Evolutionary conservation across 495 filamentous ascomycete species (phyloP).

Genomic region (Annulohypoxylon nitens): DNA sequence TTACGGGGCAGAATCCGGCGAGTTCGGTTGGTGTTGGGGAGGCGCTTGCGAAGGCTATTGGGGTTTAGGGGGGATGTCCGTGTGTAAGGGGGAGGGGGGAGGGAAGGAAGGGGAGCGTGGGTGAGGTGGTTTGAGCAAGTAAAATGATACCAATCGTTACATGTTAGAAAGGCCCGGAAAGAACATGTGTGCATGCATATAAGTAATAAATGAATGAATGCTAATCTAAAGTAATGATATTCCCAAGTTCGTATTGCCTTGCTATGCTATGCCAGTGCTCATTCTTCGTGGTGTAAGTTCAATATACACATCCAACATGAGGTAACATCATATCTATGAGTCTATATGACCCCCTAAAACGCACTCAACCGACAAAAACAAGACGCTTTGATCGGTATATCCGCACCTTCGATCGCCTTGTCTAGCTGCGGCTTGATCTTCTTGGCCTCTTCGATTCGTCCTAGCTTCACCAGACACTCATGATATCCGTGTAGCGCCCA

Average conservation of each 20-base stretch:
- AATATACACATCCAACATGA: neutral
- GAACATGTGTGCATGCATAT: neutral
- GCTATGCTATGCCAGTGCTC: constrained; percentile 6
- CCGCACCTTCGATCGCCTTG: constrained; percentile 65
- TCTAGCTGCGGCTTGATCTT: constrained; percentile 63
- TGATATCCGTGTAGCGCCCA: constrained; percentile 76
- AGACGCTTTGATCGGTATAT: constrained; percentile 70
- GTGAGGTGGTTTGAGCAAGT: neutral
- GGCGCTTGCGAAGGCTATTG: constrained; percentile 56
- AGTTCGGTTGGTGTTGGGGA: constrained; percentile 72
- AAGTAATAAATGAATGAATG: constrained; percentile 11
- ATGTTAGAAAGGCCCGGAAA: neutral
- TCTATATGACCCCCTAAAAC: constrained; percentile 7
- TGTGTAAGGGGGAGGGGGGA: neutral
- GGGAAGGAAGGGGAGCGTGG: neutral
- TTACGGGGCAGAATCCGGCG: constrained; percentile 83
- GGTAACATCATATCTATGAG: neutral
- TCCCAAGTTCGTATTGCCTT: neutral
- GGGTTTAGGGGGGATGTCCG: constrained; percentile 15
- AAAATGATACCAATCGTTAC: constrained; percentile 7
- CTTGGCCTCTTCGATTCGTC: constrained; percentile 62
- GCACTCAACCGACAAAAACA: constrained; percentile 69
- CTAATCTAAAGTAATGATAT: neutral
- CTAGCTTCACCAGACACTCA: constrained; percentile 70
- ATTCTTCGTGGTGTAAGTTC: neutral